Conservation (phyloP, 2,329 filamentous ascomycete genomes). For the Fusarium bulbicola region DNA sequence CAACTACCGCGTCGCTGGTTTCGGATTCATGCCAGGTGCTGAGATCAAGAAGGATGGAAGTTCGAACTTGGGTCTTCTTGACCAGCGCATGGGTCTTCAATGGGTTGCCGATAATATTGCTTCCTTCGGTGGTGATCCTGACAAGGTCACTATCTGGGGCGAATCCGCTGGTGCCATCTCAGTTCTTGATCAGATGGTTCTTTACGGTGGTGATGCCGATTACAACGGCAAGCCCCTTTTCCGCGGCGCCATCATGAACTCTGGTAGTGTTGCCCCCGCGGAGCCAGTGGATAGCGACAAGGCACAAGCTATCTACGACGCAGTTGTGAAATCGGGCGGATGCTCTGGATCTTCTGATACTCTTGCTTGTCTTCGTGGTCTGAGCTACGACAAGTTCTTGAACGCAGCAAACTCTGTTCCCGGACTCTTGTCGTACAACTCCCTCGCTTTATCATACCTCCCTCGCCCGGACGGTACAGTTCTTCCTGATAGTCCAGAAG, state of each 20-base stretch:
- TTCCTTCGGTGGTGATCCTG: conserved; percentile 80
- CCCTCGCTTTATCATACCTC: conserved; percentile 76
- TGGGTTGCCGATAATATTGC: conserved; percentile 83
- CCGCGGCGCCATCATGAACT: conserved; percentile 81
- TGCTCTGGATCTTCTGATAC: conserved; percentile 67
- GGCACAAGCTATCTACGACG: conserved; percentile 71
- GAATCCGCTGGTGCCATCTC: conserved; percentile 78
- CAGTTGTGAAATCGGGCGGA: conserved; percentile 67
- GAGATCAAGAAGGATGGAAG: conserved; percentile 74
- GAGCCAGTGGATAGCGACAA: conserved; percentile 72
- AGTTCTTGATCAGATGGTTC: conserved; percentile 77
- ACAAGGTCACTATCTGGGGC: conserved; percentile 83
- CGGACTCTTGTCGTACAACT: conserved; percentile 71
- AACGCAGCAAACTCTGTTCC: conserved; percentile 76
- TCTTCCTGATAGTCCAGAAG: conserved; percentile 70
- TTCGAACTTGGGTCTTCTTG: conserved; percentile 75
- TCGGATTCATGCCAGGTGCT: conserved; percentile 76
- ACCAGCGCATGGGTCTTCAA: conserved; percentile 76
- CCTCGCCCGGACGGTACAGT: conserved; percentile 75
- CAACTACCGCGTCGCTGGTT: conserved; percentile 80
- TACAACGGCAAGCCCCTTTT: conserved; percentile 82
- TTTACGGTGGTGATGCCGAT: conserved; percentile 76
- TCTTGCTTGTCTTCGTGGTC: conserved; percentile 70
- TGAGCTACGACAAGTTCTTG: conserved; percentile 69
- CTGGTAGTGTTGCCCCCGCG: conserved; percentile 69